phyloP scores from a whole-genome alignment of 1,284 basidiomycete genomes.

The Mycena citricolor region DNA sequence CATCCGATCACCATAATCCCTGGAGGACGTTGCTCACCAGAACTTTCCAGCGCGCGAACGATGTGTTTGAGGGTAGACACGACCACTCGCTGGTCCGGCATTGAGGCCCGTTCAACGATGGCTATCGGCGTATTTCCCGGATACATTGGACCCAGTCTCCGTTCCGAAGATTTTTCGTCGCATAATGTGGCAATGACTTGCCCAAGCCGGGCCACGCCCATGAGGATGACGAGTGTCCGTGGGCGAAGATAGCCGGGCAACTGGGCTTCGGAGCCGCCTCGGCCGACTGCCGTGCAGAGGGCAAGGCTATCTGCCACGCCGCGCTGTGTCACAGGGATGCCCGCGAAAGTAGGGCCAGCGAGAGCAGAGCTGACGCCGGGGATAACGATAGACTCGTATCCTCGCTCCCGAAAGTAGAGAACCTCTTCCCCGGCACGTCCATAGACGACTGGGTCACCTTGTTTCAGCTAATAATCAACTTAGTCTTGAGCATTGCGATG shows the following conservation, averaged over 20 bases:
- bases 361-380: slow-evolving; percentile 90
- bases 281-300: slow-evolving; percentile 92
- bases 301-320: slow-evolving; percentile 89
- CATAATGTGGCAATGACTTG: slow-evolving; percentile 71
- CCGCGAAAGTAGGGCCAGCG: slow-evolving; percentile 86
- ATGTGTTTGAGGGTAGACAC: slow-evolving; percentile 79
- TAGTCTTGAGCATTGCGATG: slow-evolving; percentile 1
- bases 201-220: slow-evolving; percentile 89
- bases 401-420: slow-evolving; percentile 83
- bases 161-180: slow-evolving; percentile 24
- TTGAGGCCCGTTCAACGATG: slow-evolving; percentile 90
- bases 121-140: slow-evolving; percentile 84
- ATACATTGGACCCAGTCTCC: slow-evolving; percentile 62
- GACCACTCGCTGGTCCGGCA: slow-evolving; percentile 88
- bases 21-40: slow-evolving; percentile 88
- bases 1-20: slow-evolving; percentile 97
- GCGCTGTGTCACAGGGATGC: slow-evolving; percentile 93
- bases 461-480: slow-evolving; percentile 67
- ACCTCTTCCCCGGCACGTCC: slow-evolving; percentile 95
- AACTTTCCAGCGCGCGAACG: slow-evolving; percentile 66
- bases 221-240: slow-evolving; percentile 82
- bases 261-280: slow-evolving; percentile 81
- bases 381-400: slow-evolving; percentile 81
- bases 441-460: slow-evolving; percentile 95
- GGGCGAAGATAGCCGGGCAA: slow-evolving; percentile 85